Base-by-base conservation (phyloP, 1,139 yeast species). In the Trichomonascaceae sp. region DNA sequence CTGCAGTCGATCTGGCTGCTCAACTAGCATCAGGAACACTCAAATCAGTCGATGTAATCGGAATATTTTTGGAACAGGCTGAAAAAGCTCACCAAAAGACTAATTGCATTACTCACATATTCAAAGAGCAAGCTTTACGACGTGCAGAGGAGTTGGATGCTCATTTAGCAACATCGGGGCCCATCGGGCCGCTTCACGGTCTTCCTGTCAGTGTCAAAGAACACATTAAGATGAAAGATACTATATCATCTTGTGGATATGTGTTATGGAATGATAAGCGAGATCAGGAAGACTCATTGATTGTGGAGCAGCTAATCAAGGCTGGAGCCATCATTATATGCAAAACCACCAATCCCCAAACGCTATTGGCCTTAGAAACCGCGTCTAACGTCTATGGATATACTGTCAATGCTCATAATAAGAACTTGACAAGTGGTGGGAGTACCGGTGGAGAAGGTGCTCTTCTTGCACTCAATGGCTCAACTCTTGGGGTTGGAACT, bases 371-470 rank as follows among this genome's bases (percentile, higher is more conserved):
- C 9, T 43, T 49, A n/a, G 55, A 54, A 19, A 52, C 57, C 17
- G 53, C 38, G 17, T 44, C 51, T 39, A 52, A 52, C 20, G 19
- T 55, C 41, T 48, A 45, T 36, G 84, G 83, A 3, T 70, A 81
- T 57, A 75, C 83, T 15, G 73, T 80, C 59, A 82, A 82, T 64
- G 81, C 85, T 0, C 67, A 69, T 63, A 82, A 82, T 60, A 72
- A 81, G 3, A 66, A 74, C 12, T 65, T 81, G 55, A 76, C 83
- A n/a, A 74, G 83, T 4, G 85, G 85, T 58, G 93, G 93, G 8
- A 83, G 89, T 0, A 82, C 88, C 1, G 83, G 87, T 38, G 93
- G 93, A 61, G 91, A 85, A 68, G 89, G 90, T 60, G 79, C 89
- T 0, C 68, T 83, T 59, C 30, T 55, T 12, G 58, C 57, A 6